Evolutionary conservation across 1,139 yeast genomes (phyloP).

Genomic region (Debaryomyces sp.): DNA sequence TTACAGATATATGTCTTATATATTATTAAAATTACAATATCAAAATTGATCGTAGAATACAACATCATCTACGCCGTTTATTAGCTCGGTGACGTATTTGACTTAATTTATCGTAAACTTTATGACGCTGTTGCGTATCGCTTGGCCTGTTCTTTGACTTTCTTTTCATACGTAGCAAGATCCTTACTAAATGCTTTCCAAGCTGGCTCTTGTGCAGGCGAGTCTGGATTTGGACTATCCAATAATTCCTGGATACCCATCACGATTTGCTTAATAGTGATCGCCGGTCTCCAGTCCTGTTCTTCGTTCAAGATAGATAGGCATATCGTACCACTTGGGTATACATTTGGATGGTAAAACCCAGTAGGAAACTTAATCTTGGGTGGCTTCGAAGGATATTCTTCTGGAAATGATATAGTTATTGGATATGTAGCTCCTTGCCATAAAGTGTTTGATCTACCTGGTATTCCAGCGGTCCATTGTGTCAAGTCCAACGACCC

Average conservation of each 20-base stretch:
- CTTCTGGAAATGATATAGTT: slow-evolving; percentile 80
- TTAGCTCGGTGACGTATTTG: not conserved
- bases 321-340: slow-evolving; percentile 96
- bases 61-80: slow-evolving; percentile 1
- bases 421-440: slow-evolving; percentile 88
- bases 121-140: slow-evolving; percentile 46
- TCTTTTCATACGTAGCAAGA: slow-evolving; percentile 67
- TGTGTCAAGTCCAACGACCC: slow-evolving; percentile 82
- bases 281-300: slow-evolving; percentile 98
- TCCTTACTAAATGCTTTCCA: slow-evolving; percentile 83
- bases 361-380: slow-evolving; percentile 85
- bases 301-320: slow-evolving; percentile 90
- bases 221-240: slow-evolving; percentile 87
- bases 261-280: slow-evolving; percentile 85
- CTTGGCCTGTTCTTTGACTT: slow-evolving; percentile 81
- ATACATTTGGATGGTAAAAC: slow-evolving; percentile 95
- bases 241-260: slow-evolving; percentile 91
- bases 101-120: not conserved
- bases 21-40: slow-evolving; percentile 5
- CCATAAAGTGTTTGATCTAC: slow-evolving; percentile 86
- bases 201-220: slow-evolving; percentile 98
- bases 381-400: slow-evolving; percentile 96
- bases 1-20: slow-evolving; percentile 1
- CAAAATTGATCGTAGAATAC: not conserved
- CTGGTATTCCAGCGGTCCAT: slow-evolving; percentile 98